phyloP scores from a whole-genome alignment of 2,329 filamentous ascomycete species.

The Aspergillus sp. region DNA sequence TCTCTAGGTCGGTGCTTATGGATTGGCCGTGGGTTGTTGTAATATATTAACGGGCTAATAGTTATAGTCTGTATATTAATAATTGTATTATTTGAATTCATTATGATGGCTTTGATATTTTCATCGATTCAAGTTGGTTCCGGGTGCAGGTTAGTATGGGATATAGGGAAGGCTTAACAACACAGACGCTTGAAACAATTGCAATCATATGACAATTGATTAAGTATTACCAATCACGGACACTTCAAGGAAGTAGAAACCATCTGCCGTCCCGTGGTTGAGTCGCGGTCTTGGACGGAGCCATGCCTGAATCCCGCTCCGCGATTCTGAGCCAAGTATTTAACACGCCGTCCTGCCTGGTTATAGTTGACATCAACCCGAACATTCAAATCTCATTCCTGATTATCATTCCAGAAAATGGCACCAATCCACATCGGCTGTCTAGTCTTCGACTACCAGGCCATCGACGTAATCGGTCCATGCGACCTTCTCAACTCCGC shows the following conservation, averaged over 20 bases:
- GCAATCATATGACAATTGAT: too few relatives aligned
- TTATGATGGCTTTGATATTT: not conserved
- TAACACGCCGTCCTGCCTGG: not conserved
- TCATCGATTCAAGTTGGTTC: too few relatives aligned
- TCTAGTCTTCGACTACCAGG: conserved; percentile 8
- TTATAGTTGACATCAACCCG: not conserved
- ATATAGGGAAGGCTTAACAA: too few relatives aligned
- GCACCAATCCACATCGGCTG: conserved; percentile 1
- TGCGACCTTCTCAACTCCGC: conserved; percentile 4
- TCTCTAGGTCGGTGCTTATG: not conserved
- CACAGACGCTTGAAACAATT: too few relatives aligned
- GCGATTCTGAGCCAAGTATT: not conserved
- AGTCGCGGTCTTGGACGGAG: not conserved
- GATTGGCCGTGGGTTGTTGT: not conserved
- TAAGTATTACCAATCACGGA: too few relatives aligned
- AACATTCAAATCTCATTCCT: not conserved
- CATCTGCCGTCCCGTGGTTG: too few relatives aligned
- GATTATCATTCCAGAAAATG: too few relatives aligned
- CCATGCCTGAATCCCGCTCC: not conserved
- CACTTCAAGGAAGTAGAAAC: too few relatives aligned
- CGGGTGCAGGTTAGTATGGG: too few relatives aligned
- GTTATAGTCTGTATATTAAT: too few relatives aligned
- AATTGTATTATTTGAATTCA: not conserved
- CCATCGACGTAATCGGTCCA: conserved; percentile 5
- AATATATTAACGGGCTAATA: not conserved